Evolutionary conservation across 2,329 filamentous ascomycete genomes (phyloP), one percentile per base, ranked within the genome.

Genomic region (Xylaria sp.): DNA sequence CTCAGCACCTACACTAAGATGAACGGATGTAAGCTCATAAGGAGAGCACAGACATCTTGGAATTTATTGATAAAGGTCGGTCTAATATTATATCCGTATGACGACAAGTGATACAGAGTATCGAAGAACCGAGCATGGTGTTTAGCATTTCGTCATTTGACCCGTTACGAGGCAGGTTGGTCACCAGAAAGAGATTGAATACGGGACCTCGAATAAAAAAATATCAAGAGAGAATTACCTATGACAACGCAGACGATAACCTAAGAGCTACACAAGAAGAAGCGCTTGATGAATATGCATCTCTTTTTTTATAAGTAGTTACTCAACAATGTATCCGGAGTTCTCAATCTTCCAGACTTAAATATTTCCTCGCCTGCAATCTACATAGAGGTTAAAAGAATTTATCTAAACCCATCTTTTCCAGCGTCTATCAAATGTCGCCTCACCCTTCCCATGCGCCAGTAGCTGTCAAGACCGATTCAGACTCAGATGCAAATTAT

Each of bases 361-460:
- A 47, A 55, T 59, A 50, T 49, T 39, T 36, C 31, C 17, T 59
- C 29, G 20, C 33, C 38, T 45, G n/a, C 54, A 53, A 64, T 64
- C 62, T 64, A 54, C 47, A 59, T 45, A n/a, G 53, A 64, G 54
- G 33, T 44, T 59, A 36, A 33, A 29, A 25, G 42, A n/a, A n/a
- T 50, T 11, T n/a, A 33, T 55, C 42, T 65, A 65, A 44, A 50
- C 9, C 15, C 33, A 45, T 60, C 42, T 59, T 38, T 44, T 51
- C 49, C 55, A 44, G n/a, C 33, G 47, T 66, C 64, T 66, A 66
- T 66, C 42, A 58, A 63, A 63, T 63, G 33, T 22, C 42, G 31
- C 63, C 60, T 3, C 42, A n/a, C 53, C 15, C 44, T 56, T 33
- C 58, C 58, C n/a, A 36, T 66, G 51, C 63, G 58, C 63, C 63